phyloP scores from a whole-genome alignment of 495 filamentous ascomycete species.

The Cercophora samala region DNA sequence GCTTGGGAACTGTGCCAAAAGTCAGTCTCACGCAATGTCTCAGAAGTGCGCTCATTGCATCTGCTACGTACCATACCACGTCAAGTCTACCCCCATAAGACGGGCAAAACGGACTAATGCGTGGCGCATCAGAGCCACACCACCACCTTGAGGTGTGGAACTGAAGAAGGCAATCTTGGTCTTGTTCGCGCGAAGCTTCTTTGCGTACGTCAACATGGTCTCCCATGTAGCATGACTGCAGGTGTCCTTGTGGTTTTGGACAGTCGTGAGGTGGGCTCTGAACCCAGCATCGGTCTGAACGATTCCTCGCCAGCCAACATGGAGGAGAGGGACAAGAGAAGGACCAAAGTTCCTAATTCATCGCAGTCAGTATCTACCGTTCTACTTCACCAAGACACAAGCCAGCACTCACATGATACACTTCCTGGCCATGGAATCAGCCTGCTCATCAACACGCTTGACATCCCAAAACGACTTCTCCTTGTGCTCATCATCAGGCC shows the following conservation, averaged over 20 bases:
- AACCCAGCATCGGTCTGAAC: slow-evolving; percentile 72
- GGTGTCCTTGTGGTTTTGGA: slow-evolving; percentile 62
- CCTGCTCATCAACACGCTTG: slow-evolving; percentile 73
- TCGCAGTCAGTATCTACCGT: too few species aligned
- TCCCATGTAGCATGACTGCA: slow-evolving; percentile 65
- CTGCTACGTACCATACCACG: slow-evolving; percentile 61
- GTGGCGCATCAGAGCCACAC: slow-evolving; percentile 86
- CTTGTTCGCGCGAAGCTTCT: slow-evolving; percentile 61
- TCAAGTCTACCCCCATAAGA: slow-evolving; percentile 63
- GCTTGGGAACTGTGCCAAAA: slow-evolving; percentile 64
- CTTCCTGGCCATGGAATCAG: slow-evolving; percentile 81
- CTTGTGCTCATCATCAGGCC: slow-evolving; percentile 43
- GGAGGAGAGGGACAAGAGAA: slow-evolving; percentile 64
- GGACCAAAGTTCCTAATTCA: slow-evolving; percentile 68
- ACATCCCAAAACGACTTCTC: slow-evolving; percentile 49
- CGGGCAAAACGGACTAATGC: slow-evolving; percentile 73
- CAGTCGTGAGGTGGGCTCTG: slow-evolving; percentile 55
- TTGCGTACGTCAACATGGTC: slow-evolving; percentile 62
- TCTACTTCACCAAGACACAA: not conserved
- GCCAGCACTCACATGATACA: slow-evolving; percentile 57
- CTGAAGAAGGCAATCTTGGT: slow-evolving; percentile 82
- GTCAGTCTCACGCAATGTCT: not conserved
- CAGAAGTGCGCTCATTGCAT: not conserved
- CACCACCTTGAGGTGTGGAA: slow-evolving; percentile 81
- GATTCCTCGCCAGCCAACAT: slow-evolving; percentile 69